Percentiles rank a stretch among this genome's conserved stretches.
Evolutionary conservation across 768 basidiomycete genomes (phyloP).

Genomic region (Termitomyces sp.): DNA sequence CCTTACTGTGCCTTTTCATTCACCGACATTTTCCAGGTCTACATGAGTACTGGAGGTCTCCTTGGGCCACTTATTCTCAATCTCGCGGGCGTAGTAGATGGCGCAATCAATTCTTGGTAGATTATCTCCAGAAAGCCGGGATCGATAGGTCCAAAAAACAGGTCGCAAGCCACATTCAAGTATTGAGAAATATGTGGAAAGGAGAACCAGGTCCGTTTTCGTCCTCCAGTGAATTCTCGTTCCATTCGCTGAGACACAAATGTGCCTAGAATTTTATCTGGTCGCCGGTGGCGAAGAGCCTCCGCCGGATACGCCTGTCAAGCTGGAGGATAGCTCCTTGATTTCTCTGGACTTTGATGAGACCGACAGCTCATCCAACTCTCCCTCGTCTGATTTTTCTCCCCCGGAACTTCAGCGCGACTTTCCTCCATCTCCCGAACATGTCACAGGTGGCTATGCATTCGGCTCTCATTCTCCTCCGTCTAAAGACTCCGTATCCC

Average conservation of each 20-base stretch:
- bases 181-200: constrained; percentile 86
- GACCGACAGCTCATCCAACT: constrained; percentile 34
- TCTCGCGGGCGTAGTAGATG: constrained; percentile 76
- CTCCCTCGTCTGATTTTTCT: constrained; percentile 46
- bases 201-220: constrained; percentile 61
- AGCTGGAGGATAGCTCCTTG: constrained; percentile 52
- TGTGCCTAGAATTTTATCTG: constrained; percentile 62
- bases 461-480: constrained; percentile 11
- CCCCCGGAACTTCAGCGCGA: constrained; percentile 43
- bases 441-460: constrained; percentile 16
- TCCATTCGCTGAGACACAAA: constrained; percentile 12
- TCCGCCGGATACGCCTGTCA: constrained; percentile 51
- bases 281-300: constrained; percentile 82
- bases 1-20: constrained; percentile 8
- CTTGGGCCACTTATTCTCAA: constrained; percentile 70
- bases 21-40: constrained; percentile 46
- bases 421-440: constrained; percentile 46
- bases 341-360: constrained; percentile 48
- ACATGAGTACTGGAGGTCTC: constrained; percentile 75
- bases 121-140: constrained; percentile 68
- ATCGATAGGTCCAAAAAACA: constrained; percentile 82
- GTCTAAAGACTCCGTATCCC: constrained; percentile 9
- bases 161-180: constrained; percentile 88
- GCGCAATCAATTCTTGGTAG: constrained; percentile 85
- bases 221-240: constrained; percentile 9